Percentiles rank a stretch among this genome's conserved stretches.
phyloP scores from a whole-genome alignment of 2,329 filamentous ascomycete species.

The Grosmannia clavigera region DNA sequence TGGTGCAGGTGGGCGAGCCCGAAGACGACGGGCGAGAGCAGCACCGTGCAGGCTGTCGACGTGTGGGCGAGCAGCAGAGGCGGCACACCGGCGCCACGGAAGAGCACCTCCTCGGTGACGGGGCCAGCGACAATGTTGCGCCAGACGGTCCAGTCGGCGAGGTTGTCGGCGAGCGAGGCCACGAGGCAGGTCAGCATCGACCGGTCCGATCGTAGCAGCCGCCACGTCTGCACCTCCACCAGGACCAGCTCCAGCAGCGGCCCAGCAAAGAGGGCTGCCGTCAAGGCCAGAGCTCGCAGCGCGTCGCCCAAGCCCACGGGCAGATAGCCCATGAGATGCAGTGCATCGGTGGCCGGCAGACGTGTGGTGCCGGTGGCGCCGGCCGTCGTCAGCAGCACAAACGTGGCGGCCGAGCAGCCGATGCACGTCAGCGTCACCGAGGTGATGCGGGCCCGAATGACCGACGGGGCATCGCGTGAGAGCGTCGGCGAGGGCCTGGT shows the following conservation, averaged over 20 bases:
- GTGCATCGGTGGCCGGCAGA: conserved; percentile 25
- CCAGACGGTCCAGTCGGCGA: conserved; percentile 68
- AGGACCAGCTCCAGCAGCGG: conserved; percentile 72
- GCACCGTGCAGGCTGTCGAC: conserved; percentile 49
- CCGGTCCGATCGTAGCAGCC: conserved; percentile 38
- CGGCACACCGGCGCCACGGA: conserved; percentile 75
- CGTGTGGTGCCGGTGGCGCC: conserved; percentile 30
- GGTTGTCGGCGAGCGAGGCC: conserved; percentile 40
- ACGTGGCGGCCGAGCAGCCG: conserved; percentile 52
- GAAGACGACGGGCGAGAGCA: conserved; percentile 78
- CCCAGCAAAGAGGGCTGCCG: conserved; percentile 66
- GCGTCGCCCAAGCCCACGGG: conserved; percentile 57
- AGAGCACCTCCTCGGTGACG: conserved; percentile 85
- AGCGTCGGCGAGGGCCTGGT: conserved; percentile 70
- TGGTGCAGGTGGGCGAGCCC: conserved; percentile 91
- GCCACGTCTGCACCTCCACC: conserved; percentile 60
- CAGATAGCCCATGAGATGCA: conserved; percentile 71
- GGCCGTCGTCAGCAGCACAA: conserved; percentile 48
- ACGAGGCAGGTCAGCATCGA: conserved; percentile 23
- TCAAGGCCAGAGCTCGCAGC: conserved; percentile 53
- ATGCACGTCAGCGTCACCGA: conserved; percentile 67
- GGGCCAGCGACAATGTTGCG: conserved; percentile 81
- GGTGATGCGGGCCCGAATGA: conserved; percentile 76
- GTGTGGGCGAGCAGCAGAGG: conserved; percentile 63
- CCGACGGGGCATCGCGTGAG: conserved; percentile 75